phyloP scores from a whole-genome alignment of 1,139 yeast species.

The Pichia sp. region DNA sequence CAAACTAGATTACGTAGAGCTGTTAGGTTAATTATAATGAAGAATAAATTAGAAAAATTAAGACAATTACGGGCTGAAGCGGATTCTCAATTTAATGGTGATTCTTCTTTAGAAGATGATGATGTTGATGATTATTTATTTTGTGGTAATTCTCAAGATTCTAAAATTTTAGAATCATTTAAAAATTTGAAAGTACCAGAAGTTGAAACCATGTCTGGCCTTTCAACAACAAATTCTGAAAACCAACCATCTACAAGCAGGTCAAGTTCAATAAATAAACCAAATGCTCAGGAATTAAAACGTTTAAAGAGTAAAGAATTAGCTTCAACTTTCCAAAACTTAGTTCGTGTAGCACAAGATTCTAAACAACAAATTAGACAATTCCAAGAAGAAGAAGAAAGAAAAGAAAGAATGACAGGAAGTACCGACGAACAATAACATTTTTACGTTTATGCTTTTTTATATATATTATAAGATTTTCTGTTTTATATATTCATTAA shows the following conservation, averaged over 20 bases:
- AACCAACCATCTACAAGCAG: not conserved
- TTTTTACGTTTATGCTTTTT: not conserved
- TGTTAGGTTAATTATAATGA: slow-evolving; percentile 35
- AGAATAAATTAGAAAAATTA: slow-evolving; percentile 26
- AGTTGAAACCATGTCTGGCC: not conserved
- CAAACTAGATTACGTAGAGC: slow-evolving; percentile 82
- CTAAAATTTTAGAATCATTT: slow-evolving; percentile 21
- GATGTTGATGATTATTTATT: slow-evolving; percentile 27
- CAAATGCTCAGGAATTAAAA: slow-evolving; percentile 5
- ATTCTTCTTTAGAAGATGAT: slow-evolving; percentile 17
- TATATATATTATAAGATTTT: not conserved
- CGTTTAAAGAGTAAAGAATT: slow-evolving; percentile 24
- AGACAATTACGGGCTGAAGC: slow-evolving; percentile 24
- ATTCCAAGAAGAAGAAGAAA: slow-evolving; percentile 23
- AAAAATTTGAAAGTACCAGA: slow-evolving; percentile 14
- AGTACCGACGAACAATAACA: not conserved
- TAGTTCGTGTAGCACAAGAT: slow-evolving; percentile 28
- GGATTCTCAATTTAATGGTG: not conserved
- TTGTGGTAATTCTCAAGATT: slow-evolving; percentile 22
- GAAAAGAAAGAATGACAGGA: not conserved
- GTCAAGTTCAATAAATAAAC: not conserved
- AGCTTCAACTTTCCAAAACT: slow-evolving; percentile 27
- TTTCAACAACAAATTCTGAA: not conserved
- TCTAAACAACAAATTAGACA: slow-evolving; percentile 26
- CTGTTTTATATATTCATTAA: not conserved